Conservation (phyloP, 257 asterid species). For the Cynanchum wilfordii region DNA sequence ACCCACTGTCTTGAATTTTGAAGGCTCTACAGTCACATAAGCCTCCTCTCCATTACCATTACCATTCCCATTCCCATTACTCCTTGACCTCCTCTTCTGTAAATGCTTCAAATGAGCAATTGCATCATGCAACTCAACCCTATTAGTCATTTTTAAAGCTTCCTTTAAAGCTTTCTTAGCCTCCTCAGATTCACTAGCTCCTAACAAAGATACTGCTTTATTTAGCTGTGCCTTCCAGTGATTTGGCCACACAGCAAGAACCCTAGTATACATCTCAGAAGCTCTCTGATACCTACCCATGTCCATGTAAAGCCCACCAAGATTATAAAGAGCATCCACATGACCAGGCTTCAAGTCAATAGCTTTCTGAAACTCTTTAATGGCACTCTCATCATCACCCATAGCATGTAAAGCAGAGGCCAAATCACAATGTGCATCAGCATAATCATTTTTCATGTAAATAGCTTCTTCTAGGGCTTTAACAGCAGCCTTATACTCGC, state of each 20-base stretch:
- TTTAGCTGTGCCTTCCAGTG: constrained; percentile 99
- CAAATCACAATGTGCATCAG: constrained; percentile 96
- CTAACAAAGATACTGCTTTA: constrained; percentile 84
- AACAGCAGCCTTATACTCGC: constrained; percentile 96
- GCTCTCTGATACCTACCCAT: constrained; percentile 98
- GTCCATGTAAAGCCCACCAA: constrained; percentile 97
- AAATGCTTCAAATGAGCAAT: constrained; percentile 87
- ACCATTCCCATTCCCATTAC: constrained; percentile 53
- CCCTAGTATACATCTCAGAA: constrained; percentile 95
- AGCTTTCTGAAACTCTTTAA: constrained; percentile 98
- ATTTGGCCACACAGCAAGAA: constrained; percentile 85
- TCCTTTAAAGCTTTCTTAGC: constrained; percentile 95
- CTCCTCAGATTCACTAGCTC: constrained; percentile 95
- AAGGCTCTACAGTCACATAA: constrained; percentile 59
- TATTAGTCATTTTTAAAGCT: constrained; percentile 89
- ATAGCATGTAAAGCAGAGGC: constrained; percentile 96
- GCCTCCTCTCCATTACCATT: constrained; percentile 60
- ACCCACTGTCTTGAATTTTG: constrained; percentile 70
- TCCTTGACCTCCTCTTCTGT: constrained; percentile 75
- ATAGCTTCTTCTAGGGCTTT: constrained; percentile 99
- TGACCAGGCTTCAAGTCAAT: constrained; percentile 97
- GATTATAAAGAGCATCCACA: constrained; percentile 84
- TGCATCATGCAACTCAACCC: constrained; percentile 92
- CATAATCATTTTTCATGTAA: constrained; percentile 90
- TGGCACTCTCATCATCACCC: constrained; percentile 96